Evolutionary conservation across 371 early-diverging fungal species (phyloP).

Genomic region (Rhizopus arrhizus): DNA sequence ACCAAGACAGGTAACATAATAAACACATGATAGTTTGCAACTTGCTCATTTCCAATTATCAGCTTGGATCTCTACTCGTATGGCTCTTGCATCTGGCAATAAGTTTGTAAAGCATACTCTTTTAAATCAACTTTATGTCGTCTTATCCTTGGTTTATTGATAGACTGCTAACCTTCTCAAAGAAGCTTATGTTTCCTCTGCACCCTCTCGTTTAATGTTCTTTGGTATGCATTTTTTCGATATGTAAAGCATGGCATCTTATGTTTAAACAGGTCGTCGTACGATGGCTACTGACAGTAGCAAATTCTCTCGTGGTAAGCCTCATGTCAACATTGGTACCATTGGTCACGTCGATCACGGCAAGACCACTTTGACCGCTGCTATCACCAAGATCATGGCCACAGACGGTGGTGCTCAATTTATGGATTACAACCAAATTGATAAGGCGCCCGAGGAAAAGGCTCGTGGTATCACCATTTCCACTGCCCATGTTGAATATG

Average conservation of each 20-base stretch:
- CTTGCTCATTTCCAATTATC: neutral
- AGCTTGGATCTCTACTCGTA: slow-evolving; percentile 46
- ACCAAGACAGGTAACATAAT: slow-evolving; percentile 40
- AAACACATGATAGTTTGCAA: neutral
- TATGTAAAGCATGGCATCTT: too few relatives aligned
- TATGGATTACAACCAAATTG: slow-evolving; percentile 94
- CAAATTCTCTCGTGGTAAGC: slow-evolving; percentile 80
- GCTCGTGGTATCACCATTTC: slow-evolving; percentile 97
- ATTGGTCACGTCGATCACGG: slow-evolving; percentile 99
- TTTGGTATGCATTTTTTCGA: slow-evolving; percentile 29
- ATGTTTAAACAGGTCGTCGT: slow-evolving; percentile 37
- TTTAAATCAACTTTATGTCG: too few relatives aligned
- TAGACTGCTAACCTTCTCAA: slow-evolving; percentile 49
- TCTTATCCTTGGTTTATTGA: neutral
- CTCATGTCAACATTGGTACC: slow-evolving; percentile 99
- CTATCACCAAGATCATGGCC: slow-evolving; percentile 96
- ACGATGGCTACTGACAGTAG: slow-evolving; percentile 52
- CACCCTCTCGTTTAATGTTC: slow-evolving; percentile 48
- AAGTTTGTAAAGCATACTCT: slow-evolving; percentile 36
- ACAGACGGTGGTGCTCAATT: slow-evolving; percentile 80
- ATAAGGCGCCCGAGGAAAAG: slow-evolving; percentile 97
- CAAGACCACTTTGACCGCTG: slow-evolving; percentile 99
- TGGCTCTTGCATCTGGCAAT: slow-evolving; percentile 48
- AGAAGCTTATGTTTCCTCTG: slow-evolving; percentile 39
- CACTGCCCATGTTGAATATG: slow-evolving; percentile 96